phyloP scores from a whole-genome alignment of 495 filamentous ascomycete genomes.

The Apiosordaria backusii region DNA sequence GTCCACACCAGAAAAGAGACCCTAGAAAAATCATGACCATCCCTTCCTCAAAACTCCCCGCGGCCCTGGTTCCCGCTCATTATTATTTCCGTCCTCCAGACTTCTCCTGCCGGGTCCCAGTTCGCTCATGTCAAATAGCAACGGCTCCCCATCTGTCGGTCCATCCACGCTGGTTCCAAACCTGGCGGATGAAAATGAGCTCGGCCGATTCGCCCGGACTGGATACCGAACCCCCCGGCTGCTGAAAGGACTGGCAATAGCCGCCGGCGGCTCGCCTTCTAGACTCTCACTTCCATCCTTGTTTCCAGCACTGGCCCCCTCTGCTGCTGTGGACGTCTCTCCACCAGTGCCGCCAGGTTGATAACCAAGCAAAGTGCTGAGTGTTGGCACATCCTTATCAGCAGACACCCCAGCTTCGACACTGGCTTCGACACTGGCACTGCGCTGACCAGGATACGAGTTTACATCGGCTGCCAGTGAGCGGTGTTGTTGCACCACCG shows the following conservation, averaged over 20 bases:
- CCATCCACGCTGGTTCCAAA: conserved; percentile 54
- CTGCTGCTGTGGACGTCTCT: neutral
- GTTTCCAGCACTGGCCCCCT: neutral
- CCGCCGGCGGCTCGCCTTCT: neutral
- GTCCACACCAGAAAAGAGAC: neutral
- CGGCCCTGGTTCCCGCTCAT: conserved; percentile 21
- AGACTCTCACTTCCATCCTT: neutral
- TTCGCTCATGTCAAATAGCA: conserved; percentile 87
- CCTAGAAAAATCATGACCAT: conserved; percentile 12
- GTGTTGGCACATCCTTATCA: conserved; percentile 52
- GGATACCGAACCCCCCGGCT: conserved; percentile 26
- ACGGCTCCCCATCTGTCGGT: conserved; percentile 66
- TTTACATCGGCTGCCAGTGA: conserved; percentile 55
- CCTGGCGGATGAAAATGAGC: conserved; percentile 38
- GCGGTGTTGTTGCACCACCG: conserved; percentile 67
- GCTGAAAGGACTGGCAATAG: conserved; percentile 26
- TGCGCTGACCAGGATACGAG: conserved; percentile 62
- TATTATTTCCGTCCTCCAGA: conserved; percentile 60
- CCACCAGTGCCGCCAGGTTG: conserved; percentile 16
- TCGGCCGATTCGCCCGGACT: conserved; percentile 14
- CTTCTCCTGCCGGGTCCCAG: conserved; percentile 67
- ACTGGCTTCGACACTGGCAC: conserved; percentile 64
- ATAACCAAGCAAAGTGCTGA: conserved; percentile 55
- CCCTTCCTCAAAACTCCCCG: conserved; percentile 21
- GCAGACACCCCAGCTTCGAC: too few relatives aligned